phyloP scores from a whole-genome alignment of 1,284 basidiomycete species.

The Agaricales sp. region DNA sequence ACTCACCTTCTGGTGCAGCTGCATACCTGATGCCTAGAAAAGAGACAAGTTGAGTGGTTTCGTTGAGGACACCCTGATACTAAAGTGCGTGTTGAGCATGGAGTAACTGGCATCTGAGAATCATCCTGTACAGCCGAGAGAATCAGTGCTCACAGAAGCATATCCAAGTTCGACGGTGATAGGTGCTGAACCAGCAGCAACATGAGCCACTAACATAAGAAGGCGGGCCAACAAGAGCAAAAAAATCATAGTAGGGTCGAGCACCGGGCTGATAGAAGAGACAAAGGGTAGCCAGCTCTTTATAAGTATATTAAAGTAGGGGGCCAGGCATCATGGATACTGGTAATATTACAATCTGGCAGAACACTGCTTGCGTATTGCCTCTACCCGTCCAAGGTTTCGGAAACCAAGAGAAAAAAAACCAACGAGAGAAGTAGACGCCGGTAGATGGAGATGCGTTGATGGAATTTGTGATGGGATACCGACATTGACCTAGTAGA shows the following conservation, averaged over 20 bases:
- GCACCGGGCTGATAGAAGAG: neutral
- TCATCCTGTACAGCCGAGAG: too few relatives aligned
- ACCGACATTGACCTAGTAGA: too few relatives aligned
- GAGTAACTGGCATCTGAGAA: neutral
- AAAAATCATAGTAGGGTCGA: neutral
- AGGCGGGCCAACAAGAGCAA: neutral
- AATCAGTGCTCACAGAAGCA: neutral
- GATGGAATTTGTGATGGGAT: too few relatives aligned
- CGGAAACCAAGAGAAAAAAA: too few relatives aligned
- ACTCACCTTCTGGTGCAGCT: constrained; percentile 10
- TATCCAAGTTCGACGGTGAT: neutral
- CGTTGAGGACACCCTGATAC: neutral
- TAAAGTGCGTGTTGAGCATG: neutral
- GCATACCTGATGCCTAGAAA: constrained; percentile 11
- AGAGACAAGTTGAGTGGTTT: neutral
- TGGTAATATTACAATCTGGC: neutral
- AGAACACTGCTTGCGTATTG: neutral
- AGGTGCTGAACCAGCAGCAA: neutral
- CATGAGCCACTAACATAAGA: neutral
- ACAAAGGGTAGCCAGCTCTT: neutral
- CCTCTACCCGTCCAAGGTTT: too few relatives aligned
- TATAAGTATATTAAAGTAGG: neutral
- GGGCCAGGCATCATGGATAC: neutral
- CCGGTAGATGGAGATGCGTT: too few relatives aligned
- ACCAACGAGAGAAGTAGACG: too few relatives aligned